Evolutionary conservation across 2,329 filamentous ascomycete species (phyloP), one percentile per base, ranked within the genome.

Genomic region (Diaporthe helianthi): DNA sequence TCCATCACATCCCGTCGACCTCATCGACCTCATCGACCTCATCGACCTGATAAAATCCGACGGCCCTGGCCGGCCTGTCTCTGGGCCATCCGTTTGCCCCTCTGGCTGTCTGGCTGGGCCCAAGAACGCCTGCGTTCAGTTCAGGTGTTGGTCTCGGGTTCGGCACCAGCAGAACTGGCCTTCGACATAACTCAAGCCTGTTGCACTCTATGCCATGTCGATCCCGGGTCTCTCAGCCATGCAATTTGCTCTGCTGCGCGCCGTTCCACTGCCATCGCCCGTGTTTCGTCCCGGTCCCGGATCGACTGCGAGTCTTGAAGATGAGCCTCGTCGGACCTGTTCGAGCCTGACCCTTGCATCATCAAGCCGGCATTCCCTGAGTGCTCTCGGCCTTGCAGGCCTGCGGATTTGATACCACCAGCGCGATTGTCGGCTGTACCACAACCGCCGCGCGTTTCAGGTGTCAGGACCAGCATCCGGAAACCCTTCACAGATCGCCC

Each of bases 1-100:
- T 31, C 60, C 69, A 60, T 60, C 49, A 33, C 31, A 22, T 53
- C 49, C 41, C 31, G 19, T 36, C 33, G 38, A 60, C 41, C 31
- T 63, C 51, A 71, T 65, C 33, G 38, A 60, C 41, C 31, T 63
- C 51, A 71, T 65, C 33, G 38, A 60, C 41, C 31, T 63, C 51
- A 71, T 65, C 33, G 38, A 60, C 41, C 31, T 63, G n/a, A n/a
- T n/a, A n/a, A n/a, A n/a, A n/a, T n/a, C n/a, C n/a, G n/a, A n/a
- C n/a, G n/a, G n/a, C n/a, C 29, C 29, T 63, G 44, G 38, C 5
- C 38, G 26, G 10, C 55, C 55, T 46, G 41, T 60, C 55, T 22
- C 24, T 60, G 36, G 54, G 54, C 38, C 38, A 60, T n/a, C 36
- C 29, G 36, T 29, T 60, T 38, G 54, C 9, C 33, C n/a, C n/a